phyloP scores from a whole-genome alignment of 2,329 filamentous ascomycete genomes.

The Pseudogymnoascus sp. region DNA sequence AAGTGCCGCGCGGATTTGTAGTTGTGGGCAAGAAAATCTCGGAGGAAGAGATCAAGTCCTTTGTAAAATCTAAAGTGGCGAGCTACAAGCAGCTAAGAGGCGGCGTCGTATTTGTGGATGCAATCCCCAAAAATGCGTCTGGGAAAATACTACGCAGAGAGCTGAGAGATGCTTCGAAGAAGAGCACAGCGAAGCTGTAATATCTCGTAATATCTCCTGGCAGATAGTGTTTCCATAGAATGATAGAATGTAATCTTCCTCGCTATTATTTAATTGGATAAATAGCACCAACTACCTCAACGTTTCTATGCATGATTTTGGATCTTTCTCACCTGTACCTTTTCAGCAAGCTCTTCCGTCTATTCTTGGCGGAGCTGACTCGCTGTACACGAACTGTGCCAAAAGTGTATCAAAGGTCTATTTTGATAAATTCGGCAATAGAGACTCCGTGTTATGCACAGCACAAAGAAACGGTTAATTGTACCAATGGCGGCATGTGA shows the following conservation, averaged over 20 bases:
- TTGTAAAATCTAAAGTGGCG: slow-evolving; percentile 53
- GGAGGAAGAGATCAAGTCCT: slow-evolving; percentile 47
- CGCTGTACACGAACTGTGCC: neutral
- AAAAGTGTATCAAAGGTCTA: neutral
- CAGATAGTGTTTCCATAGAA: neutral
- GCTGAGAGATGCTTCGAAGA: slow-evolving; percentile 34
- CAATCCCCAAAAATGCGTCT: slow-evolving; percentile 63
- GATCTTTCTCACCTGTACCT: neutral
- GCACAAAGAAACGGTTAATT: neutral
- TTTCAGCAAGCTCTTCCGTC: neutral
- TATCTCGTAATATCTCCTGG: no score
- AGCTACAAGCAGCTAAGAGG: slow-evolving; percentile 63
- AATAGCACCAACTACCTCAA: neutral
- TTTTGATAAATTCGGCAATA: neutral
- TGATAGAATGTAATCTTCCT: neutral
- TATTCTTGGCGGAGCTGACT: neutral
- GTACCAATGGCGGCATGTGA: neutral
- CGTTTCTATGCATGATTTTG: neutral
- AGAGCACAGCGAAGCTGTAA: slow-evolving; percentile 18
- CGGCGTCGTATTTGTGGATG: slow-evolving; percentile 61
- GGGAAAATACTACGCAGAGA: slow-evolving; percentile 45
- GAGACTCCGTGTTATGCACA: neutral
- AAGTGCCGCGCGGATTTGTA: slow-evolving; percentile 54
- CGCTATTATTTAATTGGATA: neutral
- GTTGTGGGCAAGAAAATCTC: slow-evolving; percentile 33